Base-by-base conservation (phyloP, 176 grass and related monocot species). In the Hyparrhenia diplandra region DNA sequence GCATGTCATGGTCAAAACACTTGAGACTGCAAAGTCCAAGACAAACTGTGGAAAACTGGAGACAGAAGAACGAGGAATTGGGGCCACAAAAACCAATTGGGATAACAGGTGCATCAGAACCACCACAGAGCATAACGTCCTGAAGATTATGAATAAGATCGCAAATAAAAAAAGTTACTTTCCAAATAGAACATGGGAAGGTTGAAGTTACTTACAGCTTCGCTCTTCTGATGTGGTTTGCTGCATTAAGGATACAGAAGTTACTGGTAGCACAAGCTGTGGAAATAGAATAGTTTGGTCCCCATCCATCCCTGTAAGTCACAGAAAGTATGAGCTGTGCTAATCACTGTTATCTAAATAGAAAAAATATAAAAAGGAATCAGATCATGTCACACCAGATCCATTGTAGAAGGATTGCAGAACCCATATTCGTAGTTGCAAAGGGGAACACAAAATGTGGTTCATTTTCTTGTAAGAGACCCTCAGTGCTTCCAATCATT, bases 381-480 rank as follows among this genome's bases (percentile, higher is more conserved):
- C 36, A 30, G 36, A 34, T 73, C 37, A 42, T 74, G 67, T 79
- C 82, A 8, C 75, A 99, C 97, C 93, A 99, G 89, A 94, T 99
- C 97, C 89, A 99, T 99, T 74, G 93, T 93, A n/a, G n/a, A 88
- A 99, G 97, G 83, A 99, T 96, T 63, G 97, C 93, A 83, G 97
- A 99, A 11, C 97, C 97, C 97, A 99, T 99, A 76, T 99, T 99
- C 55, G 97, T 99, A 74, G 97, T 92, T 82, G 97, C 93, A 88
- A 99, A 99, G 28, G n/a, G 97, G 97, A 70, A 99, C 90, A 90
- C 97, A 99, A 78, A 99, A 99, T 1, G 97, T n/a, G 97, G 64
- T 99, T 95, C 97, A 99, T 92, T 83, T 99, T 99, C 90, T 83
- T 99, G 87, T 99, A 99, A 32, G 97, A 99, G 10, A 99, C 90